Percentiles rank a stretch among this genome's conserved stretches.
Conservation (phyloP, 805 yeast species). For the Schwanniomyces yamadae region DNA sequence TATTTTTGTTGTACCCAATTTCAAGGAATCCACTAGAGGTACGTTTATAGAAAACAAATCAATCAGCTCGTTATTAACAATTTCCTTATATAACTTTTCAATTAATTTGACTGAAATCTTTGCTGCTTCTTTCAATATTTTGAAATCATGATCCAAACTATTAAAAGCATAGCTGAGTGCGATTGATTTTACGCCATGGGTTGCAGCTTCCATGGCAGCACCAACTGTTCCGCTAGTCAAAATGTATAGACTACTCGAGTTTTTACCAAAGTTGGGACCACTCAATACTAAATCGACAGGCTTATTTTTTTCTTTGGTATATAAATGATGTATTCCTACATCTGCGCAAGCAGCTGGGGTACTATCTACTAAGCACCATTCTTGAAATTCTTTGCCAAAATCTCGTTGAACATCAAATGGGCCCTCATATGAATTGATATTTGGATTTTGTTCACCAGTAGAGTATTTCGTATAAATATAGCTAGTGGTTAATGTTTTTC, state of each 20-base stretch:
- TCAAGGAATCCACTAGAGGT: constrained; percentile 62
- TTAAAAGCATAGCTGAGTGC: constrained; percentile 88
- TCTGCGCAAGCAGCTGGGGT: constrained; percentile 97
- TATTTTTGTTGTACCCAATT: constrained; percentile 57
- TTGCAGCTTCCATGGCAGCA: constrained; percentile 91
- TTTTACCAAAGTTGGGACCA: constrained; percentile 96
- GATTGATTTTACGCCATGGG: constrained; percentile 66
- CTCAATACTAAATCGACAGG: constrained; percentile 84
- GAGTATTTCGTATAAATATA: constrained; percentile 56
- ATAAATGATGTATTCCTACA: constrained; percentile 77
- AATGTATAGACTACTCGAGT: constrained; percentile 83
- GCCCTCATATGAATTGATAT: constrained; percentile 54
- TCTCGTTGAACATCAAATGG: constrained; percentile 59
- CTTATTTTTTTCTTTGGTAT: constrained; percentile 40
- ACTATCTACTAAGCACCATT: constrained; percentile 86
- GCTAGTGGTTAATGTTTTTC: constrained; percentile 56
- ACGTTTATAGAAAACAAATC: constrained; percentile 84
- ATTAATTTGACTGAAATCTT: constrained; percentile 63
- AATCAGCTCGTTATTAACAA: constrained; percentile 48
- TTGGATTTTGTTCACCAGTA: constrained; percentile 37
- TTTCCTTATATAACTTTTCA: constrained; percentile 53
- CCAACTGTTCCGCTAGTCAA: constrained; percentile 95
- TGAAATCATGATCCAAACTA: constrained; percentile 46
- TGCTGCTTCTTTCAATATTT: constrained; percentile 62
- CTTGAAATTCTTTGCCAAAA: constrained; percentile 47